Percentiles rank a stretch among this genome's conserved stretches.
These are phyloP conservation scores for Wallacemonas sp. DNA, from an alignment of 208 protist genomes.

Conservation along the genomic window DNA sequence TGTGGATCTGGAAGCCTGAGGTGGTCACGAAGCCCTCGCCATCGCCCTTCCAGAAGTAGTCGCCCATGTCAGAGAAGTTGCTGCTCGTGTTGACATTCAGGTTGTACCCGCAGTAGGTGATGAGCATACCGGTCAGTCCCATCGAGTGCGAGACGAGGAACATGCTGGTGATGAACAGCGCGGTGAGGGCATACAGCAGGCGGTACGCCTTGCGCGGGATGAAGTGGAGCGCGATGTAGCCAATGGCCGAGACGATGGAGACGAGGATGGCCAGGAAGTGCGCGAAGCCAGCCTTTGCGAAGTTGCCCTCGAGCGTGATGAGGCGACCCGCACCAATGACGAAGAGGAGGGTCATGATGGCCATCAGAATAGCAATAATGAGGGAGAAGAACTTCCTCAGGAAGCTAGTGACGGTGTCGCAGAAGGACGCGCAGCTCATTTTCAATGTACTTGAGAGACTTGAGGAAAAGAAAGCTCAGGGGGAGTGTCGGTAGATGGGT, in stretches of 20 bases:
- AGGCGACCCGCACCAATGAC: slow-evolving; percentile 53
- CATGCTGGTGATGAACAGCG: slow-evolving; percentile 53
- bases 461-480: slow-evolving; percentile 4
- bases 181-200: slow-evolving; percentile 75
- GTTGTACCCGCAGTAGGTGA: slow-evolving; percentile 58
- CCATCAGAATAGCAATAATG: slow-evolving; percentile 67
- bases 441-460: slow-evolving; percentile 12
- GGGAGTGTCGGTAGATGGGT: neutral
- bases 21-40: neutral
- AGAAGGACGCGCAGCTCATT: slow-evolving; percentile 31
- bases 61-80: slow-evolving; percentile 6
- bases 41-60: slow-evolving; percentile 14
- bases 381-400: slow-evolving; percentile 83
- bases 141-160: slow-evolving; percentile 69
- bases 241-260: slow-evolving; percentile 44
- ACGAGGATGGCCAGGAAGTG: slow-evolving; percentile 79
- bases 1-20: slow-evolving; percentile 11
- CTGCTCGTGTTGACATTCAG: slow-evolving; percentile 22
- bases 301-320: slow-evolving; percentile 51
- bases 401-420: slow-evolving; percentile 43
- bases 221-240: slow-evolving; percentile 78
- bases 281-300: slow-evolving; percentile 59
- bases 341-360: slow-evolving; percentile 61
- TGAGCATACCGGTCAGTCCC: slow-evolving; percentile 55
- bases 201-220: slow-evolving; percentile 78